Evolutionary conservation across 176 grass and related monocot species (phyloP).

Genomic region (Puccinellia tenuiflora): DNA sequence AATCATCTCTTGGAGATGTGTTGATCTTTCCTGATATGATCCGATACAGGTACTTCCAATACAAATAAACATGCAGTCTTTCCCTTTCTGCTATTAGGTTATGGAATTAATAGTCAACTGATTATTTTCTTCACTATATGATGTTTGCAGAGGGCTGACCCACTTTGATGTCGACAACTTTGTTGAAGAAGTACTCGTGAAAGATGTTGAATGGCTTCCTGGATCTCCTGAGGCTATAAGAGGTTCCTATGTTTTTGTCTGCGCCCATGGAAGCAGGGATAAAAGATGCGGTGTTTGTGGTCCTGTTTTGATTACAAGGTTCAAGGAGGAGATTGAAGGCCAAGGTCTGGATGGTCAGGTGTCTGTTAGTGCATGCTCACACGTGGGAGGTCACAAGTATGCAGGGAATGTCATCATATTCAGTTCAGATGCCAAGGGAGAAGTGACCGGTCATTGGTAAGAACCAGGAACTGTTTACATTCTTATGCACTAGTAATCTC

Average conservation of each 20-base stretch:
- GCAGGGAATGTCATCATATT: constrained; percentile 97
- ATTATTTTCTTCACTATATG: constrained; percentile 17
- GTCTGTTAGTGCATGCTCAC: constrained; percentile 76
- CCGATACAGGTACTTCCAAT: constrained; percentile 79
- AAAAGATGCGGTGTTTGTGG: constrained; percentile 89
- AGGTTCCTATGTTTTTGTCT: constrained; percentile 89
- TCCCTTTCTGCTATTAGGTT: not conserved
- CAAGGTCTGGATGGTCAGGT: constrained; percentile 57
- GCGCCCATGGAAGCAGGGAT: constrained; percentile 84
- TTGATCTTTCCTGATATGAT: constrained; percentile 99
- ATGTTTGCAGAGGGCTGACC: constrained; percentile 65
- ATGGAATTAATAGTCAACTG: constrained; percentile 8
- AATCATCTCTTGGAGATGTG: constrained; percentile 89
- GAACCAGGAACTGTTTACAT: constrained; percentile 8
- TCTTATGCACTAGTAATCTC: not conserved
- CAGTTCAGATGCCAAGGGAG: constrained; percentile 45
- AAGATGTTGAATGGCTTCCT: constrained; percentile 79
- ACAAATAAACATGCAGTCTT: constrained; percentile 1
- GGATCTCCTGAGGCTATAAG: constrained; percentile 57
- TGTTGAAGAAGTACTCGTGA: constrained; percentile 91
- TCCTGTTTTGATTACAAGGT: constrained; percentile 67
- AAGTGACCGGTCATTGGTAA: constrained; percentile 92
- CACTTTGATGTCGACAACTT: constrained; percentile 86
- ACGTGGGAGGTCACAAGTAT: constrained; percentile 95
- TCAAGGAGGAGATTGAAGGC: constrained; percentile 70